Base-by-base conservation (phyloP, 163 green algal genomes). In the Prototheca wickerhamii region DNA sequence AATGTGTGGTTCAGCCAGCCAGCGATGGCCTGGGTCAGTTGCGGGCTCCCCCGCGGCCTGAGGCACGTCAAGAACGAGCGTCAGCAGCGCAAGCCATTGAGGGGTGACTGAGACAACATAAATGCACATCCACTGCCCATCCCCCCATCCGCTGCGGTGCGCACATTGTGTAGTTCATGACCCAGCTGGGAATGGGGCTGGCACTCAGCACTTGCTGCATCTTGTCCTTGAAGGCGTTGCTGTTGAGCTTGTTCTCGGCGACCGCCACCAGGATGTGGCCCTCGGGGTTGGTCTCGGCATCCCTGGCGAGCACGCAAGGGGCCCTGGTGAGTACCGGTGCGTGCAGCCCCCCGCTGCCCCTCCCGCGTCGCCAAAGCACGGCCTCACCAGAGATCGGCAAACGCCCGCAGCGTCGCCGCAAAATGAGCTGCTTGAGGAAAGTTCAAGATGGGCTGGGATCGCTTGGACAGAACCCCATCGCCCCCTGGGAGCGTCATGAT, bases 191-290 rank as follows among this genome's bases (percentile, higher is more conserved):
- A 28, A 50, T 21, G 46, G 46, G 46, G 6, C 23, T 12, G 46
- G 46, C 18, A 25, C n/a, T n/a, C n/a, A 54, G 18, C 12, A 25
- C 46, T 30, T 54, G 15, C 46, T 54, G 46, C 18, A 54, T 54
- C 46, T 25, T 54, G 18, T 25, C 12, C 46, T 8, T 6, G 10
- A 54, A 54, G 18, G 46, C 46, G 23, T 54, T n/a, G 28, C 62
- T 66, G 28, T 42, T 33, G 15, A 91, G 77, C 50, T 84, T 78
- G 68, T 92, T 92, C 60, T 92, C 85, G 2, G 85, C 85, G 10
- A 92, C 78, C 10, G 61, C 68, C 35, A 85, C 60, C 0, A 83
- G 71, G 33, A 91, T 84, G 61, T 78, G 79, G 18, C 85, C 85
- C 1, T 80, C 73, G 0, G 72, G 75, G 53, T 87, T 76, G 30